Evolutionary conservation across 257 asterid genomes (phyloP).

Genomic region (Capsicum pubescens): DNA sequence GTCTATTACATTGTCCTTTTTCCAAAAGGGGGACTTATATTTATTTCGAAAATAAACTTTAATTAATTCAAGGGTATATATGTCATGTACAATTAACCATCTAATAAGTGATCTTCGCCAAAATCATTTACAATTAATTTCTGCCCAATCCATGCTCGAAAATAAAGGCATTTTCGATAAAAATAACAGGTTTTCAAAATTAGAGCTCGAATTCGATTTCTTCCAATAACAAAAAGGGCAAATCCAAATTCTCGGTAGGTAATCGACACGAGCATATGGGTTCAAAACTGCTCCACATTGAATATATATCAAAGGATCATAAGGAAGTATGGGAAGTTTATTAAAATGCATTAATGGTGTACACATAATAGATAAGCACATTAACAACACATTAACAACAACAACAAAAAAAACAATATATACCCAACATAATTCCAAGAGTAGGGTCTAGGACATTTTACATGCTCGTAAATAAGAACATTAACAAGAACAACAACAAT

Average conservation of each 20-base stretch:
- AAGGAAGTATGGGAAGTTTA: conserved; percentile 79
- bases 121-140: no score
- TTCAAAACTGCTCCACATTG: conserved; percentile 77
- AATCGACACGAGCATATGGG: conserved; percentile 92
- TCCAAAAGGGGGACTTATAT: background rate
- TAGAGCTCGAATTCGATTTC: conserved; percentile 32
- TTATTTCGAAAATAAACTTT: background rate
- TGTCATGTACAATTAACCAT: background rate
- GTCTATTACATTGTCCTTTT: background rate
- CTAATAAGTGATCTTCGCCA: background rate
- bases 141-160: no score
- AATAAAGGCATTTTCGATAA: no score
- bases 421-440: no score
- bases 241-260: conserved; percentile 65
- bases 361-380: conserved; percentile 44
- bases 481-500: no score
- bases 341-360: conserved; percentile 71
- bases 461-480: no score
- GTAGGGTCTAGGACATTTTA: no score
- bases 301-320: conserved; percentile 75
- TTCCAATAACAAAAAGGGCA: conserved; percentile 79
- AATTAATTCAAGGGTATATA: background rate
- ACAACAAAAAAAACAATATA: no score
- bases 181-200: no score
- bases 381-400: no score